Conservation (phyloP, 2,329 filamentous ascomycete species). For the Tolypocladium endophyticum region DNA sequence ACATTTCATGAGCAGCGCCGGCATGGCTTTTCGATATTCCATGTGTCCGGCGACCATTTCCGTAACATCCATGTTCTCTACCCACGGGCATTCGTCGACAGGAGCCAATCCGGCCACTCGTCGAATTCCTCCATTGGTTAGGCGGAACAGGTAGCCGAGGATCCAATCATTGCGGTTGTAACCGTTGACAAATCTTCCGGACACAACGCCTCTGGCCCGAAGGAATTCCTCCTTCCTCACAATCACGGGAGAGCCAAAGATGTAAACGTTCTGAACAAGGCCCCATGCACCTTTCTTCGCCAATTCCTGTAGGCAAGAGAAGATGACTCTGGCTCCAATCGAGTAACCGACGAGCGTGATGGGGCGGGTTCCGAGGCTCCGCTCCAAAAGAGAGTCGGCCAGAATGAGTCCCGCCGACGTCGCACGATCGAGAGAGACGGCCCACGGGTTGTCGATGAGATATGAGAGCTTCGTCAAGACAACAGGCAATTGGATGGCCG, state of each 20-base stretch:
- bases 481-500: constrained; percentile 82
- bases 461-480: constrained; percentile 90
- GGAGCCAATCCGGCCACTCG: constrained; percentile 74
- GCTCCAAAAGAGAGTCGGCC: constrained; percentile 85
- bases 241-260: constrained; percentile 88
- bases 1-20: constrained; percentile 71
- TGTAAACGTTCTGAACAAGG: constrained; percentile 85
- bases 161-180: constrained; percentile 98
- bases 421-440: constrained; percentile 86
- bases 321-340: constrained; percentile 83
- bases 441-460: constrained; percentile 97
- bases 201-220: constrained; percentile 69
- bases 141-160: constrained; percentile 85
- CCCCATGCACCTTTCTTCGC: constrained; percentile 75
- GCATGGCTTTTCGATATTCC: constrained; percentile 92
- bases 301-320: constrained; percentile 80
- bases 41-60: constrained; percentile 84
- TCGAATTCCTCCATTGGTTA: constrained; percentile 86
- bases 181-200: constrained; percentile 89
- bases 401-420: constrained; percentile 83
- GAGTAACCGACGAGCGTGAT: constrained; percentile 94
- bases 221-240: constrained; percentile 86
- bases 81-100: constrained; percentile 62
- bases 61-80: constrained; percentile 87
- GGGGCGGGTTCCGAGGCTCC: constrained; percentile 81